phyloP scores from a whole-genome alignment of 164 flowering plant genomes.

The Tetracentron sinense region DNA sequence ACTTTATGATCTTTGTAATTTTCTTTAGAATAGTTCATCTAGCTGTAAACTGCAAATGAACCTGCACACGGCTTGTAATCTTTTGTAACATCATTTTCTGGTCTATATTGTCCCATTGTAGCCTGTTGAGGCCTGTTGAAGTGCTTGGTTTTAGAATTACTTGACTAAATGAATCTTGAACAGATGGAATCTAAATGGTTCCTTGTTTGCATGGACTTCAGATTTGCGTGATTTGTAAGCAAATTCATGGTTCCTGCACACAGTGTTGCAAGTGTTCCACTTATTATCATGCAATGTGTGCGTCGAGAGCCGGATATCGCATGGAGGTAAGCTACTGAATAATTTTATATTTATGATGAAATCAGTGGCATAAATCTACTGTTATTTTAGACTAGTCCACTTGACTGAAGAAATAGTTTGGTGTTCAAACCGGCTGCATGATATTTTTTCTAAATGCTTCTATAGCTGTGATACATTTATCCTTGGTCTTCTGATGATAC shows the following conservation, averaged over 20 bases:
- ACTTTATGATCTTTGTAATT: background rate
- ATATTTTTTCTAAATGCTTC: background rate
- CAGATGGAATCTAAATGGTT: too few species aligned
- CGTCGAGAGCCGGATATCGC: constrained; percentile 92
- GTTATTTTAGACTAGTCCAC: background rate
- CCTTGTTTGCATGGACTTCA: constrained; percentile 24
- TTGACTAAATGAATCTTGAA: background rate
- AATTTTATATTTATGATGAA: background rate
- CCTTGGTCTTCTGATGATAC: background rate
- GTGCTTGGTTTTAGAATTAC: background rate
- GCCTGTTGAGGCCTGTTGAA: background rate
- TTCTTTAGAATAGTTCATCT: background rate
- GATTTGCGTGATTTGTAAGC: constrained; percentile 93
- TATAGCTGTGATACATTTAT: background rate
- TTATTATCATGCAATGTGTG: constrained; percentile 95
- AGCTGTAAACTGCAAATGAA: background rate
- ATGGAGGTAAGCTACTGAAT: constrained; percentile 71
- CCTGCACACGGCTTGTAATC: background rate
- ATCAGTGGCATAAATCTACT: background rate
- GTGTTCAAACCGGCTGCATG: background rate
- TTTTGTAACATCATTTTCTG: background rate
- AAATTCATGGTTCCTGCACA: constrained; percentile 95
- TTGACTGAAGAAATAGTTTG: background rate
- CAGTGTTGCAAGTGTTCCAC: constrained; percentile 94
- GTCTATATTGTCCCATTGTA: background rate